Conservation (phyloP, 2,329 filamentous ascomycete species). For the Nigrospora oryzae region DNA sequence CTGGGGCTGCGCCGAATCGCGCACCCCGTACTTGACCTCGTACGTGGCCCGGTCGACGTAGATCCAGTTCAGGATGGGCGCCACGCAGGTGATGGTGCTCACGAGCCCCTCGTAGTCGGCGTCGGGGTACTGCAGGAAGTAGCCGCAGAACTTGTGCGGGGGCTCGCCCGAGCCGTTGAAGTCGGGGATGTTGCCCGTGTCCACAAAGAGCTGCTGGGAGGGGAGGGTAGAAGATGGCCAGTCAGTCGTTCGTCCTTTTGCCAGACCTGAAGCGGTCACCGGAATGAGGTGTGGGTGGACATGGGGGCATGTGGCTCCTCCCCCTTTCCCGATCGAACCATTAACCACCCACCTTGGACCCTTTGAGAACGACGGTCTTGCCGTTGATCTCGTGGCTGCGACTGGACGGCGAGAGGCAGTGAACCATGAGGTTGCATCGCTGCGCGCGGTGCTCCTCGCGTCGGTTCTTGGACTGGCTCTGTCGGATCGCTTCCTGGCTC, state of each 20-base stretch:
- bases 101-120: constrained; percentile 34
- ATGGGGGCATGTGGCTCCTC: too few relatives aligned
- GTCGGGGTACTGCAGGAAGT: constrained; percentile 51
- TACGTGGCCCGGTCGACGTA: constrained; percentile 35
- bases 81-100: constrained; percentile 37
- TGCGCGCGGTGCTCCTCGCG: constrained; percentile 40
- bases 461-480: constrained; percentile 38
- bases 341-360: constrained; percentile 26
- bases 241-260: not conserved
- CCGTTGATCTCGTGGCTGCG: constrained; percentile 34
- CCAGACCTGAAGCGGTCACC: too few relatives aligned
- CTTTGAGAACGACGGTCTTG: constrained; percentile 31
- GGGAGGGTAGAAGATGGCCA: not conserved
- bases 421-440: constrained; percentile 36
- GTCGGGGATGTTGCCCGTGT: constrained; percentile 1
- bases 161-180: not conserved
- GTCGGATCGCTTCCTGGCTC: constrained; percentile 38
- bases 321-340: too few relatives aligned
- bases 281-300: not conserved
- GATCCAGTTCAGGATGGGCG: constrained; percentile 43
- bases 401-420: constrained; percentile 32
- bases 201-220: constrained; percentile 1
- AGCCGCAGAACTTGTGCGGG: constrained; percentile 35
- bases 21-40: constrained; percentile 36
- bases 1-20: constrained; percentile 30